Percentiles rank a stretch among this genome's conserved stretches.
phyloP scores from a whole-genome alignment of 1,284 basidiomycete species.

The Boletellus deceptivus region DNA sequence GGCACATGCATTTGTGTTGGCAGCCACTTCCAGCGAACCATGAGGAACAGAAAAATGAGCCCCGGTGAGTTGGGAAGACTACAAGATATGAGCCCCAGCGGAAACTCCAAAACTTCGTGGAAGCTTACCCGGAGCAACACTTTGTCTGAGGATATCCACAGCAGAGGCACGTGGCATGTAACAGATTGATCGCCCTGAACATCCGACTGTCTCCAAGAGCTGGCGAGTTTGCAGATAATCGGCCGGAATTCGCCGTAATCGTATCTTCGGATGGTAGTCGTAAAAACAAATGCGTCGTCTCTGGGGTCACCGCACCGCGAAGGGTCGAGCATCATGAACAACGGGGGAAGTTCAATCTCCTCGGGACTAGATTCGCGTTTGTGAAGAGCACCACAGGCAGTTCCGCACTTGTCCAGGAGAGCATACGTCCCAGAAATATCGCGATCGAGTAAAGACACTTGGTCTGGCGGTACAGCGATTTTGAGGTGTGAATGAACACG shows the following conservation, averaged over 20 bases:
- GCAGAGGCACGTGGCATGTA: constrained; percentile 56
- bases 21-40: constrained; percentile 51
- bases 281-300: constrained; percentile 81
- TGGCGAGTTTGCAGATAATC: constrained; percentile 66
- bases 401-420: constrained; percentile 85
- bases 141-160: constrained; percentile 54
- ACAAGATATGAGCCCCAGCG: constrained; percentile 1
- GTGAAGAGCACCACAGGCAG: constrained; percentile 86
- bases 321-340: constrained; percentile 87
- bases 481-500: constrained; percentile 67
- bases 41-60: constrained; percentile 68
- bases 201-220: constrained; percentile 75
- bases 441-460: constrained; percentile 64
- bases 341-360: constrained; percentile 51
- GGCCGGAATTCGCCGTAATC: constrained; percentile 82
- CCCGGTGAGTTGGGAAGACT: constrained; percentile 50
- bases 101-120: neutral
- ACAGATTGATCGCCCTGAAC: constrained; percentile 48
- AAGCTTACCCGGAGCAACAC: constrained; percentile 54
- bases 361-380: constrained; percentile 48
- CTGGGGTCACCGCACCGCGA: constrained; percentile 72
- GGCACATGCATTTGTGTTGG: constrained; percentile 61
- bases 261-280: constrained; percentile 71
- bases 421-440: constrained; percentile 79
- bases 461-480: constrained; percentile 55